Evolutionary conservation across 148 eudicot genomes (phyloP).

Genomic region (Amaranthus hypochondriacus): DNA sequence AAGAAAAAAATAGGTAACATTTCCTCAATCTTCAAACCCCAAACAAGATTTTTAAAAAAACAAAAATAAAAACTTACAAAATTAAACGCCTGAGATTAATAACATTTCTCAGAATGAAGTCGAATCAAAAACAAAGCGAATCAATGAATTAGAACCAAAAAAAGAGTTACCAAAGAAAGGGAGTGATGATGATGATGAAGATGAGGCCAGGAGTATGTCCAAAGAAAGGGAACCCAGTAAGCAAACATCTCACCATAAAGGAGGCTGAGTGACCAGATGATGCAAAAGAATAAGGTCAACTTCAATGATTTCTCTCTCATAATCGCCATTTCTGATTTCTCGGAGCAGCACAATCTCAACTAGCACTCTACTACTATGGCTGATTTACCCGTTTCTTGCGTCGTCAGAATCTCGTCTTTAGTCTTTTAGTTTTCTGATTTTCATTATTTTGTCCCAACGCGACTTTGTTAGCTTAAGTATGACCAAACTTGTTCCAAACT

Average conservation of each 20-base stretch:
- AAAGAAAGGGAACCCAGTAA: conserved; percentile 57
- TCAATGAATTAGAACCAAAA: background rate
- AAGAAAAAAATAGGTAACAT: background rate
- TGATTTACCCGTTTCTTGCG: too few species aligned
- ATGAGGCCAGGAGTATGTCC: conserved; percentile 81
- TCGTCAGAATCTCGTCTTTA: too few species aligned
- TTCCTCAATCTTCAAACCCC: conserved; percentile 1
- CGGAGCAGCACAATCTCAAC: background rate
- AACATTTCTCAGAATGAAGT: background rate
- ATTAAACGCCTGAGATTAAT: background rate
- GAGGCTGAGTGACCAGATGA: conserved; percentile 57
- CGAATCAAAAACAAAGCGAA: background rate
- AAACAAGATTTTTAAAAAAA: background rate
- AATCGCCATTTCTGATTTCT: conserved; percentile 9
- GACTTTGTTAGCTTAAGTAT: too few species aligned
- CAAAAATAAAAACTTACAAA: background rate
- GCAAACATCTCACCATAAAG: conserved; percentile 88
- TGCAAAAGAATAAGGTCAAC: conserved; percentile 43
- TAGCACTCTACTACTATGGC: background rate
- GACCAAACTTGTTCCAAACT: too few species aligned
- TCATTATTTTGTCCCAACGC: too few species aligned
- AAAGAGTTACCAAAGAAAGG: conserved; percentile 26
- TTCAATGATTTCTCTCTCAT: conserved; percentile 50
- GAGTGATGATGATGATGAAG: conserved; percentile 12
- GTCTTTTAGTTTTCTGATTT: too few species aligned